phyloP scores from a whole-genome alignment of 495 filamentous ascomycete genomes.

The Chaetomidium leptoderma region DNA sequence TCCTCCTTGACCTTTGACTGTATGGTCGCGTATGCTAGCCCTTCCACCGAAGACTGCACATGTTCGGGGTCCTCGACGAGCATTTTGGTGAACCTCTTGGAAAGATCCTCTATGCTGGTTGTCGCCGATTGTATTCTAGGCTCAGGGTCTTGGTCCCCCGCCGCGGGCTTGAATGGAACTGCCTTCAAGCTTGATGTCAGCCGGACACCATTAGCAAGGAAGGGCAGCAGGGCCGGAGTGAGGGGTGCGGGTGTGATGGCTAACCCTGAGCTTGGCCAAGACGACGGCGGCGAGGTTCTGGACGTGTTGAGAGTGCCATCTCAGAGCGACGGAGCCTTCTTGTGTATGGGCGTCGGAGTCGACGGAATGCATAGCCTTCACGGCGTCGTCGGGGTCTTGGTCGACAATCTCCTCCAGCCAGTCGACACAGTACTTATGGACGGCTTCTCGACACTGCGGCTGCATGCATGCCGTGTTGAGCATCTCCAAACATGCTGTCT shows the following conservation, averaged over 20 bases:
- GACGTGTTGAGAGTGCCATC: slow-evolving; percentile 48
- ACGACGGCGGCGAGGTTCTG: slow-evolving; percentile 75
- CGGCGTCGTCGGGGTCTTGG: slow-evolving; percentile 57
- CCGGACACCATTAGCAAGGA: slow-evolving; percentile 33
- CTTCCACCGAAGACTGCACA: slow-evolving; percentile 71
- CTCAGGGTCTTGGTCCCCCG: slow-evolving; percentile 37
- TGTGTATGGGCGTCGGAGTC: slow-evolving; percentile 36
- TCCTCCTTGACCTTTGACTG: slow-evolving; percentile 78
- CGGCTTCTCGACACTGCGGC: slow-evolving; percentile 67
- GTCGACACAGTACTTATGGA: slow-evolving; percentile 71
- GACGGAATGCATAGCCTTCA: slow-evolving; percentile 43
- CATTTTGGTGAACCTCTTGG: slow-evolving; percentile 72
- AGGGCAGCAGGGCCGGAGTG: slow-evolving; percentile 14
- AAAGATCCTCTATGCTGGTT: slow-evolving; percentile 64
- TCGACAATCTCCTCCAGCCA: slow-evolving; percentile 79
- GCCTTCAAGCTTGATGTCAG: slow-evolving; percentile 53
- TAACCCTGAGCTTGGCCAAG: slow-evolving; percentile 67
- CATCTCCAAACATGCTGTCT: slow-evolving; percentile 78
- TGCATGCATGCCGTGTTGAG: slow-evolving; percentile 87
- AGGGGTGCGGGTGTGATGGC: slow-evolving; percentile 25
- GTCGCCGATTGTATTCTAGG: slow-evolving; percentile 44
- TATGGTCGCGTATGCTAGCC: slow-evolving; percentile 85
- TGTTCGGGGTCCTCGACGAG: slow-evolving; percentile 59
- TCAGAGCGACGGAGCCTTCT: slow-evolving; percentile 45
- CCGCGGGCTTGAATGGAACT: slow-evolving; percentile 43